Evolutionary conservation across 805 yeast genomes (phyloP).

Genomic region (Starmerella davenportii): DNA sequence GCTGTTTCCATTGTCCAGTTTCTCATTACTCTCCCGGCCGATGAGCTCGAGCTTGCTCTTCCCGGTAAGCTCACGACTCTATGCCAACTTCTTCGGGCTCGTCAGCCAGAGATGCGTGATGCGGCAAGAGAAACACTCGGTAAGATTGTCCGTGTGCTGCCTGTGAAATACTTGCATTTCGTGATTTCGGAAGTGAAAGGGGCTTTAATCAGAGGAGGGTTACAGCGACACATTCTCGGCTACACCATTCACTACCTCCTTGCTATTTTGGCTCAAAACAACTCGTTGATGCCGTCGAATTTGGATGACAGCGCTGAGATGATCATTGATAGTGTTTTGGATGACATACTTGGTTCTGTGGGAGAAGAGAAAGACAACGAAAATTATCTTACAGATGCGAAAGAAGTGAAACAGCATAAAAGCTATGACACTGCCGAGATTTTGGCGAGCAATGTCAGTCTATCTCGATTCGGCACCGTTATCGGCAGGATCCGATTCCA

Average conservation of each 20-base stretch:
- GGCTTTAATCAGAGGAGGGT: slow-evolving; percentile 69
- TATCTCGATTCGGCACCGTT: slow-evolving; percentile 38
- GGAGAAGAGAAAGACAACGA: slow-evolving; percentile 92
- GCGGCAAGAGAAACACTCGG: slow-evolving; percentile 61
- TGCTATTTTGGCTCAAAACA: slow-evolving; percentile 29
- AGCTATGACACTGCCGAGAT: slow-evolving; percentile 77
- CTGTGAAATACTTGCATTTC: slow-evolving; percentile 55
- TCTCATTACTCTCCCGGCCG: slow-evolving; percentile 42
- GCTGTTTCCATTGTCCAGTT: slow-evolving; percentile 64
- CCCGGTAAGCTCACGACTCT: slow-evolving; percentile 72
- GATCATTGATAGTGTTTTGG: slow-evolving; percentile 64
- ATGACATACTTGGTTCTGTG: slow-evolving; percentile 77
- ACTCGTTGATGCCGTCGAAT: slow-evolving; percentile 37
- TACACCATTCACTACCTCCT: slow-evolving; percentile 66
- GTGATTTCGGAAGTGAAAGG: slow-evolving; percentile 59
- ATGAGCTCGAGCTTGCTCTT: slow-evolving; percentile 37
- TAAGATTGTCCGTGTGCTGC: slow-evolving; percentile 44
- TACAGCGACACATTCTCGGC: slow-evolving; percentile 77
- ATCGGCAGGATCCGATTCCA: slow-evolving; percentile 50
- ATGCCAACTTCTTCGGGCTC: slow-evolving; percentile 75
- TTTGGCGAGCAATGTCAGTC: slow-evolving; percentile 43
- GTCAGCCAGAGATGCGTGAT: slow-evolving; percentile 77
- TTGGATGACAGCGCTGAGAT: slow-evolving; percentile 43
- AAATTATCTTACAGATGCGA: slow-evolving; percentile 68
- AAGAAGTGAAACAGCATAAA: slow-evolving; percentile 77